These are phyloP conservation scores for Malus hybrid DNA, from an alignment of 331 rosid genomes.

Conservation along the genomic window DNA sequence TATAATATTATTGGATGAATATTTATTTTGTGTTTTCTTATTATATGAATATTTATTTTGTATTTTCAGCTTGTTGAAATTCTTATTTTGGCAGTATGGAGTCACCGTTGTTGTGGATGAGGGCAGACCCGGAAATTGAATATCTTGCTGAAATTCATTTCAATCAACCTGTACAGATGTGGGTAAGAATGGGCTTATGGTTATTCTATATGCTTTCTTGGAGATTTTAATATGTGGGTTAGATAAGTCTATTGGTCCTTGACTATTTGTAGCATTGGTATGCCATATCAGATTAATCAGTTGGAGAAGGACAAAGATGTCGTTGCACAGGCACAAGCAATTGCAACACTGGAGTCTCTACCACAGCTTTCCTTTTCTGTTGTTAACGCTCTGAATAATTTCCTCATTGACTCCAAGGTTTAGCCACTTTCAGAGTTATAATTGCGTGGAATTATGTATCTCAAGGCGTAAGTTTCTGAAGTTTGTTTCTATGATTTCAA, in stretches of 20 bases:
- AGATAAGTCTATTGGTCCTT: neutral
- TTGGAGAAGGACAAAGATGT: constrained; percentile 97
- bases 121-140: constrained; percentile 99
- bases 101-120: constrained; percentile 89
- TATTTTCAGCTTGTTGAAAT: neutral
- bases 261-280: constrained; percentile 1
- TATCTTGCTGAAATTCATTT: constrained; percentile 90
- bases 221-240: constrained; percentile 2
- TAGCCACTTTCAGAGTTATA: constrained; percentile 14
- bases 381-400: constrained; percentile 78
- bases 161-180: constrained; percentile 96
- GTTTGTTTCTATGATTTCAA: constrained; percentile 29
- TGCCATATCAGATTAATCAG: constrained; percentile 74
- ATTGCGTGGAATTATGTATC: neutral
- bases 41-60: constrained; percentile 6
- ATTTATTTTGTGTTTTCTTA: neutral
- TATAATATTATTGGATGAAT: constrained; percentile 11
- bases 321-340: constrained; percentile 92
- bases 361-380: constrained; percentile 79
- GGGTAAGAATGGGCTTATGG: constrained; percentile 64
- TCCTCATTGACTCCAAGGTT: constrained; percentile 88
- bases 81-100: constrained; percentile 49
- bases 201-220: constrained; percentile 10
- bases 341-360: constrained; percentile 65
- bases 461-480: constrained; percentile 5